Percentiles rank a stretch among this genome's conserved stretches.
Evolutionary conservation across 2,329 filamentous ascomycete genomes (phyloP).

Genomic region (Monilinia aucupariae): DNA sequence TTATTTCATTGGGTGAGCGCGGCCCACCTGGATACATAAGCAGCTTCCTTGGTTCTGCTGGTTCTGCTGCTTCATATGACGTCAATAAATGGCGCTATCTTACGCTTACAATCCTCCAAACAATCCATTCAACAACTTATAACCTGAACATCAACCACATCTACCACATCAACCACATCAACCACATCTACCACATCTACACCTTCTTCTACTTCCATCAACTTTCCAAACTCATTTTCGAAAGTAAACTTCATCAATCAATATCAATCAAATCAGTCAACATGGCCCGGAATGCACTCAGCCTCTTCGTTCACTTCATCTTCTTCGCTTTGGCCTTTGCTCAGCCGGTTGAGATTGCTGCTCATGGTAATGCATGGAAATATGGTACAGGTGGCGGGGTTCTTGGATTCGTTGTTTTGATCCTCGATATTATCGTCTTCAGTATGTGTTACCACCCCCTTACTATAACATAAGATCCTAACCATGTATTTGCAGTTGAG

Average conservation of each 20-base stretch:
- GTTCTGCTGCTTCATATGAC: constrained; percentile 6
- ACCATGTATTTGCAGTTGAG: constrained; percentile 46
- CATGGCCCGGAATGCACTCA: constrained; percentile 22
- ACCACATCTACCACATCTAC: background rate
- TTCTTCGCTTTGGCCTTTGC: constrained; percentile 45
- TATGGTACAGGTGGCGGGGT: constrained; percentile 58
- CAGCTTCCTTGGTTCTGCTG: too few relatives aligned
- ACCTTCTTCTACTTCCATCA: background rate
- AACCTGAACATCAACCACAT: background rate
- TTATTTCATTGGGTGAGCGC: background rate
- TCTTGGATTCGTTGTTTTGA: constrained; percentile 54
- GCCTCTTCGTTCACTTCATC: constrained; percentile 49
- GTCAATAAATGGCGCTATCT: background rate
- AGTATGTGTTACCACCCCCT: constrained; percentile 41
- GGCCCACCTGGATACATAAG: too few relatives aligned
- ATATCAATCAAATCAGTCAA: background rate
- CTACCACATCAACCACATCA: too few relatives aligned
- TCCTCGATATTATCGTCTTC: constrained; percentile 58
- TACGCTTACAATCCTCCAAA: background rate
- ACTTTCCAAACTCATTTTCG: background rate
- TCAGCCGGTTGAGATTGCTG: constrained; percentile 37
- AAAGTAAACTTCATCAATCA: background rate
- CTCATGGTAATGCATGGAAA: constrained; percentile 45
- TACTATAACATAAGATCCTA: background rate
- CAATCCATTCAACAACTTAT: constrained; percentile 1